Base-by-base conservation (phyloP, 1,139 yeast genomes). In the Hansenula sp. region DNA sequence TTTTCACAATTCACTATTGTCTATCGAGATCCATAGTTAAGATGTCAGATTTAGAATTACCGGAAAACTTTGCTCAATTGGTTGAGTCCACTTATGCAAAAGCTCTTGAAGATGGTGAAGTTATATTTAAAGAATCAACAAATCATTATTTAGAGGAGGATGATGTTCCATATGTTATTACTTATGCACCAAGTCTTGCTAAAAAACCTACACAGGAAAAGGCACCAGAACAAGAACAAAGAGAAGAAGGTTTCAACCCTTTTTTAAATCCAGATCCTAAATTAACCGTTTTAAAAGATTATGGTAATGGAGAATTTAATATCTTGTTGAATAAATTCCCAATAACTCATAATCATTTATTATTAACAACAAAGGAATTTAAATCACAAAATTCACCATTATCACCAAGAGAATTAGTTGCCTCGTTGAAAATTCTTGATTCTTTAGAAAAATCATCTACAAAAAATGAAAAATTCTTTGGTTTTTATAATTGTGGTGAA, bases 401-500 rank as follows among this genome's bases (percentile, higher is more conserved):
- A 48, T 72, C 79, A 15, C 86, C 89, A 16, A 58, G 66, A 15
- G 97, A 91, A 56, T 70, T 93, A 47, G 61, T 67, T 36, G 79
- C 82, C 0, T 71, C 85, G 5, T 78, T 76, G 60, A 61, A 75
- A 5, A 67, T 86, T 19, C 67, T 91, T 47, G 57, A 61, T 16
- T 60, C 62, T 19, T 50, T 76, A 40, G 63, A 62, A 38, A 59
- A 65, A 18, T 62, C 59, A 9, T 62, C 67, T 40, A 74, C 53
- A 11, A 63, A 61, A 25, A 58, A 66, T 21, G 60, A 60, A 33
- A 70, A 74, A 49, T 77, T 75, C 74, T 72, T 91, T 63, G 93
- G 89, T 0, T 91, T 93, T 63, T 93, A 79, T 72, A 93, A 93
- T 62, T 82, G 90, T 60, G 98, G 98, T 5, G 79, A 80, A 24